These are phyloP conservation scores for Phialemonium atrogriseum DNA, from an alignment of 2,329 filamentous ascomycete genomes.

Conservation along the genomic window DNA sequence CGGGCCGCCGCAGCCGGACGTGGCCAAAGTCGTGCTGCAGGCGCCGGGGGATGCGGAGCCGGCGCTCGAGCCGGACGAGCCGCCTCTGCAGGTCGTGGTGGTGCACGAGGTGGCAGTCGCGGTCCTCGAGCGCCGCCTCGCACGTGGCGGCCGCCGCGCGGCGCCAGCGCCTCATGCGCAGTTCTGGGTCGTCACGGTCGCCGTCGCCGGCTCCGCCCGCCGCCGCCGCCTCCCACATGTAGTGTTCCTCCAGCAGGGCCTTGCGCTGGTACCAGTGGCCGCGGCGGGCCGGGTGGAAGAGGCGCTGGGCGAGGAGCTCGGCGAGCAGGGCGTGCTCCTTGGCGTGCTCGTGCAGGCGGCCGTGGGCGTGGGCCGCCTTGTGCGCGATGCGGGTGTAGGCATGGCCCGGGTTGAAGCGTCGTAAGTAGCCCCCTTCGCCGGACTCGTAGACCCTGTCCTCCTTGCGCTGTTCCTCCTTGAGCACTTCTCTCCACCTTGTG, in stretches of 20 bases:
- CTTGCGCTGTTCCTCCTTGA: constrained; percentile 68
- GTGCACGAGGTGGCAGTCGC: constrained; percentile 82
- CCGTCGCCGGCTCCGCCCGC: constrained; percentile 25
- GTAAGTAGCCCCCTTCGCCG: constrained; percentile 80
- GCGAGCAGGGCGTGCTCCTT: constrained; percentile 66
- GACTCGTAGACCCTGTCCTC: constrained; percentile 70
- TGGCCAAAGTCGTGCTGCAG: constrained; percentile 91
- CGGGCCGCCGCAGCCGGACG: constrained; percentile 66
- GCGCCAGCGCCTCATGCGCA: constrained; percentile 77
- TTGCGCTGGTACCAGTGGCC: constrained; percentile 96
- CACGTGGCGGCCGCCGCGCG: constrained; percentile 70
- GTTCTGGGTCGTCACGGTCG: constrained; percentile 26
- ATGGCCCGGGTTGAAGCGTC: constrained; percentile 84
- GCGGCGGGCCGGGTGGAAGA: constrained; percentile 79
- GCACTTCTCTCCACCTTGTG: constrained; percentile 67
- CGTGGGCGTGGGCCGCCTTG: constrained; percentile 73
- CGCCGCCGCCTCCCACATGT: constrained; percentile 62
- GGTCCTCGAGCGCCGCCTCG: constrained; percentile 78
- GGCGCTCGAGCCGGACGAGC: constrained; percentile 81
- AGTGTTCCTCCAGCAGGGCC: constrained; percentile 88
- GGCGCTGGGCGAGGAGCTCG: constrained; percentile 68
- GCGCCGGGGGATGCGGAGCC: constrained; percentile 72
- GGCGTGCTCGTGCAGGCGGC: constrained; percentile 71
- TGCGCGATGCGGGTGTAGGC: constrained; percentile 90
- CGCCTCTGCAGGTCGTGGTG: constrained; percentile 94